Evolutionary conservation across 495 filamentous ascomycete genomes (phyloP).

Genomic region (Pyrenula massariospora): DNA sequence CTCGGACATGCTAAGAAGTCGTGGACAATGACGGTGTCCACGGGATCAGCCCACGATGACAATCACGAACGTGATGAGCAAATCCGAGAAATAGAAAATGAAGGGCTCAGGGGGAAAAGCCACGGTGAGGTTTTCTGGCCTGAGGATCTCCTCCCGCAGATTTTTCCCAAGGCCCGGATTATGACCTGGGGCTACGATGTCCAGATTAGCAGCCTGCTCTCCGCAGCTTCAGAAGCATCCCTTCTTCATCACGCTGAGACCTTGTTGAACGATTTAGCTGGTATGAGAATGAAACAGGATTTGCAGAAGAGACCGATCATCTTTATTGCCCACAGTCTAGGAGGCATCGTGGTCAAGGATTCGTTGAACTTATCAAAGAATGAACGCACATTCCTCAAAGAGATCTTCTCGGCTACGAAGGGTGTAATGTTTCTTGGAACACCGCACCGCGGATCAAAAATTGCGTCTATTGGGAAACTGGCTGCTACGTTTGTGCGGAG

Average conservation of each 20-base stretch:
- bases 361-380: constrained; percentile 54
- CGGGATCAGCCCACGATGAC: too few species aligned
- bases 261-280: constrained; percentile 46
- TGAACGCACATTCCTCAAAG: constrained; percentile 45
- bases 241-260: constrained; percentile 77
- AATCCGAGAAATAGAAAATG: too few species aligned
- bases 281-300: constrained; percentile 7
- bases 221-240: constrained; percentile 54
- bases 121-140: constrained; percentile 84
- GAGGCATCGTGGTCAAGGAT: constrained; percentile 70
- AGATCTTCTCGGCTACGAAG: constrained; percentile 71
- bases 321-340: constrained; percentile 75
- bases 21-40: too few species aligned
- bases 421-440: constrained; percentile 80
- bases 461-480: constrained; percentile 1
- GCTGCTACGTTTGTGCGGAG: background rate
- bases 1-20: constrained; percentile 66
- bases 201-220: constrained; percentile 54
- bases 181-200: constrained; percentile 81
- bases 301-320: constrained; percentile 49
- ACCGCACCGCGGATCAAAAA: constrained; percentile 59
- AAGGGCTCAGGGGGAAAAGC: too few species aligned
- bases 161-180: constrained; percentile 60
- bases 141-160: constrained; percentile 50
- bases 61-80: too few species aligned